Evolutionary conservation across 106 monocot genomes (phyloP).

Genomic region (Acorus gramineus): DNA sequence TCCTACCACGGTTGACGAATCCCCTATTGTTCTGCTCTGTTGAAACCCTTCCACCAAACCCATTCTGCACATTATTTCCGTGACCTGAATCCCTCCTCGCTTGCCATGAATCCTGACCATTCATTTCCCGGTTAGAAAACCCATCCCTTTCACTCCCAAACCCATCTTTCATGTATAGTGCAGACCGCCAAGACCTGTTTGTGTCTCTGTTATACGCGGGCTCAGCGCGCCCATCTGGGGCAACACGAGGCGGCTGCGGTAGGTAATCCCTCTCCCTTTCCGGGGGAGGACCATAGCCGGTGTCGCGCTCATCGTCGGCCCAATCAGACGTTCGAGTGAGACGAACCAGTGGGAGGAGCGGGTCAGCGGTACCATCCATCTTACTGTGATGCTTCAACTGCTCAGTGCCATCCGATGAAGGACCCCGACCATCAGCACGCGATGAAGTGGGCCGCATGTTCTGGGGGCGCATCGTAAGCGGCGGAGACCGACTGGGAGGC

Average conservation of each 20-base stretch:
- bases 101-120: slow-evolving; percentile 25
- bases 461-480: slow-evolving; percentile 38
- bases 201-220: too few relatives aligned
- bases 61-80: slow-evolving; percentile 24
- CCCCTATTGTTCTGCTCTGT: slow-evolving; percentile 8
- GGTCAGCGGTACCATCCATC: slow-evolving; percentile 18
- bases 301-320: slow-evolving; percentile 94
- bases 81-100: slow-evolving; percentile 24
- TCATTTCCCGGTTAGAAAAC: slow-evolving; percentile 4
- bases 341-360: slow-evolving; percentile 41
- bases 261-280: slow-evolving; percentile 17
- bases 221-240: too few relatives aligned
- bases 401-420: slow-evolving; percentile 6
- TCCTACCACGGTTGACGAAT: background rate
- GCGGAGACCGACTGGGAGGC: background rate
- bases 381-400: slow-evolving; percentile 2
- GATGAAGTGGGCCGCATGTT: background rate
- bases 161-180: slow-evolving; percentile 17
- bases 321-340: slow-evolving; percentile 61
- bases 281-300: slow-evolving; percentile 39
- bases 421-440: too few relatives aligned
- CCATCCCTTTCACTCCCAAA: slow-evolving; percentile 1
- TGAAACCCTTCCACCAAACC: slow-evolving; percentile 15
- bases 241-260: too few relatives aligned
- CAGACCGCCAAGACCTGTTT: slow-evolving; percentile 38